A percentile compares a stretch with the other conserved stretches of the same genome.
phyloP scores from a whole-genome alignment of 192 early-diverging fungal genomes.

The Geranomyces michiganensis region DNA sequence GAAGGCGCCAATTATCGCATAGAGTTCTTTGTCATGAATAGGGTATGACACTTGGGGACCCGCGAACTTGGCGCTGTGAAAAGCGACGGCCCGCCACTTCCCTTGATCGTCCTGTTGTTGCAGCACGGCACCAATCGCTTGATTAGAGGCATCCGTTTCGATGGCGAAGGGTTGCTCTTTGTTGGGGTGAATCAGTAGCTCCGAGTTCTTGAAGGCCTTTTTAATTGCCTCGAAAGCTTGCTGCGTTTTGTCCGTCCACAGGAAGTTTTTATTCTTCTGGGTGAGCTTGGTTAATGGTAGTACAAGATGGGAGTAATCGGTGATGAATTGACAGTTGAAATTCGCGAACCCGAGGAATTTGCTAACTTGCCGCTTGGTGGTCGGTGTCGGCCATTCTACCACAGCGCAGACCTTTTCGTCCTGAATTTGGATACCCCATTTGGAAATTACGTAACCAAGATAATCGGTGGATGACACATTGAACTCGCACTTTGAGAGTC shows the following conservation, averaged over 20 bases:
- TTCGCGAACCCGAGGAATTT: neutral
- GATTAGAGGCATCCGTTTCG: too few species aligned
- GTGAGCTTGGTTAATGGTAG: neutral
- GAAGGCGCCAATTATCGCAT: too few species aligned
- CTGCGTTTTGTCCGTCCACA: neutral
- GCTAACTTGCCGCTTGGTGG: neutral
- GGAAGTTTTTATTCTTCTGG: neutral
- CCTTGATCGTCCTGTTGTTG: neutral
- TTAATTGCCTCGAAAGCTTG: neutral
- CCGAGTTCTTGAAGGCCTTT: neutral
- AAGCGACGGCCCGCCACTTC: neutral
- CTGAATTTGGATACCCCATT: neutral
- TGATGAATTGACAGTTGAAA: neutral
- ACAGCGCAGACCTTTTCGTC: neutral
- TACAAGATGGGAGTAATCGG: neutral
- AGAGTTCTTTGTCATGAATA: conserved; percentile 45
- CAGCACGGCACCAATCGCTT: neutral
- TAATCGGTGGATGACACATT: too few species aligned
- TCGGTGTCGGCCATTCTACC: neutral
- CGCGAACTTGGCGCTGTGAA: neutral
- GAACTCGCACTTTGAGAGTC: neutral
- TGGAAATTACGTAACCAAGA: neutral
- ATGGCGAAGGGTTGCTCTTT: too few species aligned
- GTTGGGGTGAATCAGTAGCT: too few species aligned
- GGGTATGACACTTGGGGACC: too few species aligned